Percentiles rank a stretch among this genome's conserved stretches.
Evolutionary conservation across 2,329 filamentous ascomycete genomes (phyloP).

Genomic region (Apiospora marii): DNA sequence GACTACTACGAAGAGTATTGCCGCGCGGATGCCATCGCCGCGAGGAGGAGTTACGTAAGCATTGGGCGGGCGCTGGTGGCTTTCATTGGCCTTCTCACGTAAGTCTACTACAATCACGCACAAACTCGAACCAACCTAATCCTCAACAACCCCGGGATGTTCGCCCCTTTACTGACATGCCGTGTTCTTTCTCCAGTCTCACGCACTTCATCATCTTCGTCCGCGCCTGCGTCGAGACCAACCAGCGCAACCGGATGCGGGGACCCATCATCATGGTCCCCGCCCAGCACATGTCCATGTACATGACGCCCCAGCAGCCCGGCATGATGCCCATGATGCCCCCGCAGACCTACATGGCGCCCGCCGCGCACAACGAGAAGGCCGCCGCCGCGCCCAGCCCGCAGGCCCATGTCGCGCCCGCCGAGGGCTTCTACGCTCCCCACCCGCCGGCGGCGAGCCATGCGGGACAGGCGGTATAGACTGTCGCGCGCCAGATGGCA

Average conservation of each 20-base stretch:
- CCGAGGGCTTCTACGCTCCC: not conserved
- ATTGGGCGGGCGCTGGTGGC: conserved; percentile 17
- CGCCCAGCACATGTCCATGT: conserved; percentile 17
- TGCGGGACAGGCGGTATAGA: not conserved
- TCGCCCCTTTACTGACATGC: not conserved
- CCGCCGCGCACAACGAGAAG: not conserved
- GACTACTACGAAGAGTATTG: not conserved
- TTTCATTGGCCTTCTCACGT: conserved; percentile 27
- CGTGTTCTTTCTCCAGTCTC: conserved; percentile 1
- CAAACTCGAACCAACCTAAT: too few relatives aligned
- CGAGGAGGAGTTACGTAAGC: not conserved
- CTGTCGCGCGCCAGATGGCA: not conserved
- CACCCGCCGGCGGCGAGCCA: not conserved
- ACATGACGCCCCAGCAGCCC: not conserved
- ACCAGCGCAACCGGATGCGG: conserved; percentile 25
- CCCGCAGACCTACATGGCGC: conserved; percentile 3
- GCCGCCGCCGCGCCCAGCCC: not conserved
- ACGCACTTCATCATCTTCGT: conserved; percentile 30
- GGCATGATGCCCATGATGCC: conserved; percentile 26
- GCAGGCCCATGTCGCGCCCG: not conserved
- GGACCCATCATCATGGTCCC: conserved; percentile 22
- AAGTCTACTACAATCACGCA: not conserved
- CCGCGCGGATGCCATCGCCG: not conserved
- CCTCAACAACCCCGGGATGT: not conserved
- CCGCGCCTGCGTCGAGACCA: conserved; percentile 28